A percentile compares a stretch with the other conserved stretches of the same genome.
Conservation (phyloP, 1,139 yeast genomes). For the Kluyveromyces marxianus region DNA sequence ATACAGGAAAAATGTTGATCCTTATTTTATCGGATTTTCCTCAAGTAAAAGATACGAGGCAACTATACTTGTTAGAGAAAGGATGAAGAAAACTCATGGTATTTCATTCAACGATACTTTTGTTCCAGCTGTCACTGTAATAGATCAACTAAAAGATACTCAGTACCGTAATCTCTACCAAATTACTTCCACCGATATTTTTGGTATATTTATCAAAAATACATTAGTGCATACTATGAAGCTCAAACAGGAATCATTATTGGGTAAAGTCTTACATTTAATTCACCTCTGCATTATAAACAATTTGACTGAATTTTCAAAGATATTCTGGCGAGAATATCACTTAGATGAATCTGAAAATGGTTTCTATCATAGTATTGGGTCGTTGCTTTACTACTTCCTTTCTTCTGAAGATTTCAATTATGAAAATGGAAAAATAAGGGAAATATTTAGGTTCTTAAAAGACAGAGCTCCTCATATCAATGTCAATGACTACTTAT, state of each 20-base stretch:
- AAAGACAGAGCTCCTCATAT: slow-evolving; percentile 26
- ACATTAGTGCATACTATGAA: slow-evolving; percentile 39
- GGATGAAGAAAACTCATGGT: slow-evolving; percentile 30
- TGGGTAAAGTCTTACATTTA: slow-evolving; percentile 58
- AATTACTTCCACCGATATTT: slow-evolving; percentile 45
- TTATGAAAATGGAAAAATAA: slow-evolving; percentile 43
- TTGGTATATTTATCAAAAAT: slow-evolving; percentile 45
- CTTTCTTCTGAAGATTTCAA: slow-evolving; percentile 37
- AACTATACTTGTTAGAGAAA: slow-evolving; percentile 33
- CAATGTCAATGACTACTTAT: slow-evolving; percentile 25
- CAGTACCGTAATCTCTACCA: slow-evolving; percentile 37
- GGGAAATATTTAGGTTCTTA: slow-evolving; percentile 44
- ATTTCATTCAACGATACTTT: slow-evolving; percentile 39
- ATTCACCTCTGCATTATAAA: slow-evolving; percentile 48
- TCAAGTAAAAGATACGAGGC: slow-evolving; percentile 77
- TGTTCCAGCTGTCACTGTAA: slow-evolving; percentile 41
- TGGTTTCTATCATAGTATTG: slow-evolving; percentile 36
- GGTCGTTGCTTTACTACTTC: slow-evolving; percentile 39
- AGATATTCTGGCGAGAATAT: slow-evolving; percentile 32
- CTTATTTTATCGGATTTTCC: slow-evolving; percentile 73
- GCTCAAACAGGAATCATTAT: slow-evolving; percentile 45
- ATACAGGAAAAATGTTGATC: slow-evolving; percentile 52
- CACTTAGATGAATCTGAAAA: slow-evolving; percentile 35
- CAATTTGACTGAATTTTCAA: slow-evolving; percentile 22
- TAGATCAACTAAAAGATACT: slow-evolving; percentile 27